Evolutionary conservation across 441 rosid genomes (phyloP), one percentile per base, ranked within the genome.

Genomic region (Populus hybrid): DNA sequence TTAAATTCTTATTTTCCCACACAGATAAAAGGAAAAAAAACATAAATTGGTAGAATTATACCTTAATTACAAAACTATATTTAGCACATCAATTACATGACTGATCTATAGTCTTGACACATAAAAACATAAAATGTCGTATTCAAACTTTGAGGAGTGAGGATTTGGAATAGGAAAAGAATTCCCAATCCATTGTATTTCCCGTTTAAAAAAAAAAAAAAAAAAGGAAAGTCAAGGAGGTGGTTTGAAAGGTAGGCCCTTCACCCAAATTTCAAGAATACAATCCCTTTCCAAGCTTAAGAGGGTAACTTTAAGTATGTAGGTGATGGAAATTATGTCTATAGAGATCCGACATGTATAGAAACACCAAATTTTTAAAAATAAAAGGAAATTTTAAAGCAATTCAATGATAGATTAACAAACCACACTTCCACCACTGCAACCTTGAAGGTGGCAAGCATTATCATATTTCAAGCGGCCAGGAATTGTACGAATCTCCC

Each of bases 401-500:
- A n/a, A 65, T 26, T 18, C 53, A 26, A 28, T 1, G 38, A 64
- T 3, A 38, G 35, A 31, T 2, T 36, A 35, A 36, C 9, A 64
- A 16, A 16, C 11, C 28, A 67, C 7, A 23, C 21, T 21, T 50
- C 69, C 35, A 40, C 56, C 10, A 18, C 14, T 6, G 1, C 23
- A 18, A 76, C 35, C 74, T 21, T 29, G 11, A 11, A 78, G 28
- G 50, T 29, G 69, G 72, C 24, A 65, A 69, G 64, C 75, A 82
- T 64, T 7, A 45, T 53, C 72, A 64, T 35, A 64, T 71, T 31
- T 71, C 8, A 38, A 77, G 70, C 64, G 24, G 24, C 23, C 40
- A 77, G 73, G 79, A 81, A 79, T 81, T 77, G 77, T 79, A 77
- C 77, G 75, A 26, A 63, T 10, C 3, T 18, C 9, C 18, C 21